phyloP scores from a whole-genome alignment of 1,284 basidiomycete species.

The Sporisorium sorghi region DNA sequence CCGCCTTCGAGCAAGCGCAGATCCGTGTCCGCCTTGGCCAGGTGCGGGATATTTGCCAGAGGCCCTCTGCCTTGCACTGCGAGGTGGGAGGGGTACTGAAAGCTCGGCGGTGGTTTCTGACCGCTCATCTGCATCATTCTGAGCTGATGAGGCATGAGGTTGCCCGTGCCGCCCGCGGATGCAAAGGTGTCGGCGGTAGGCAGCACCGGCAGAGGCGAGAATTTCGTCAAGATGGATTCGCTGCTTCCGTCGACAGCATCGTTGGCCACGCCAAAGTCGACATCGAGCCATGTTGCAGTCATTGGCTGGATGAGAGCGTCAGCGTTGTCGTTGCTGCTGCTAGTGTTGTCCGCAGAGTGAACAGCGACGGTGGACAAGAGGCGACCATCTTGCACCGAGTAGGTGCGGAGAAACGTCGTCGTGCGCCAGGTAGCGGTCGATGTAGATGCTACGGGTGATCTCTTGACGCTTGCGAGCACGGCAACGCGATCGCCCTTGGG shows the following conservation, averaged over 20 bases:
- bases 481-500: conserved; percentile 45
- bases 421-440: conserved; percentile 21
- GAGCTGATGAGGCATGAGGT: conserved; percentile 51
- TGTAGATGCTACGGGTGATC: conserved; percentile 21
- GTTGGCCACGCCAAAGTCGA: conserved; percentile 11
- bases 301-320: conserved; percentile 8
- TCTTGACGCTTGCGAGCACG: conserved; percentile 24
- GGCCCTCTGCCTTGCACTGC: conserved; percentile 31
- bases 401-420: conserved; percentile 24
- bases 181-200: conserved; percentile 38
- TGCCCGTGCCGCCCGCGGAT: conserved; percentile 15
- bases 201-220: conserved; percentile 26
- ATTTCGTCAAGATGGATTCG: conserved; percentile 27
- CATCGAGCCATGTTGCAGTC: conserved; percentile 23
- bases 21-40: conserved; percentile 18
- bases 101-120: conserved; percentile 35
- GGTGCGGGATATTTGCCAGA: conserved; percentile 17
- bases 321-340: not conserved
- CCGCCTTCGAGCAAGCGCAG: conserved; percentile 34
- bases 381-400: conserved; percentile 48
- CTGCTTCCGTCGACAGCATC: conserved; percentile 17
- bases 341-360: not conserved
- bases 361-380: conserved; percentile 36
- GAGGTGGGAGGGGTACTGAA: conserved; percentile 30
- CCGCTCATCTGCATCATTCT: conserved; percentile 54